Percentiles rank a stretch among this genome's conserved stretches.
Evolutionary conservation across 208 protist species (phyloP).

Genomic region (Spongospora subterranea): DNA sequence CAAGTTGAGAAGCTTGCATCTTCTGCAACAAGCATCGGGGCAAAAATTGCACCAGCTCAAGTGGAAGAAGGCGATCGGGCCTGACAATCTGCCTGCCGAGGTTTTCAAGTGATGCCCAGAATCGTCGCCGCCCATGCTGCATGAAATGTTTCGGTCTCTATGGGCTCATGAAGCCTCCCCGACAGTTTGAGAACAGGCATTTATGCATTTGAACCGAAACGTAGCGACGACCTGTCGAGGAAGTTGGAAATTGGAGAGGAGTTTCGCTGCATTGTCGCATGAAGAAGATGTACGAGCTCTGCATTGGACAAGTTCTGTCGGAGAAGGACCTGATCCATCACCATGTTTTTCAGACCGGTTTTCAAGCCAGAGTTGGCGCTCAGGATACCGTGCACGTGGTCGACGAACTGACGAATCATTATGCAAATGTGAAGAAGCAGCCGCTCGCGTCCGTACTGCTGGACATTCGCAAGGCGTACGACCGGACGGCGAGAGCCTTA

Average conservation of each 20-base stretch:
- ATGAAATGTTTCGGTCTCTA: neutral
- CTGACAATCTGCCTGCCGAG: neutral
- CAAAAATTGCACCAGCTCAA: neutral
- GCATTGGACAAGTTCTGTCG: neutral
- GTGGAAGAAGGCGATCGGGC: neutral
- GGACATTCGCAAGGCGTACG: slow-evolving; percentile 40
- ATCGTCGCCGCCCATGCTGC: neutral
- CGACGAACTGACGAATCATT: slow-evolving; percentile 9
- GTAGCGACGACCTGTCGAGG: neutral
- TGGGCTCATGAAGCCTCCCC: neutral
- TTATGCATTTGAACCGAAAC: neutral
- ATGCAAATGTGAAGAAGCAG: neutral
- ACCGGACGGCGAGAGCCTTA: neutral
- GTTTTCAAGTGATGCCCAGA: neutral
- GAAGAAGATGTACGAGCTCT: slow-evolving; percentile 19
- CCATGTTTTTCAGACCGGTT: neutral
- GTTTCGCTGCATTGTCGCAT: neutral
- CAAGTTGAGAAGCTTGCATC: neutral
- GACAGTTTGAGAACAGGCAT: neutral
- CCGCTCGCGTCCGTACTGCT: neutral
- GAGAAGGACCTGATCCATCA: neutral
- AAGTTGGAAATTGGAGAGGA: neutral
- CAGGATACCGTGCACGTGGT: neutral
- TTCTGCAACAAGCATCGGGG: neutral
- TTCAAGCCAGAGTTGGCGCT: neutral